Conservation (phyloP, 129 eudicot genomes). For the Flaveria brownii region DNA sequence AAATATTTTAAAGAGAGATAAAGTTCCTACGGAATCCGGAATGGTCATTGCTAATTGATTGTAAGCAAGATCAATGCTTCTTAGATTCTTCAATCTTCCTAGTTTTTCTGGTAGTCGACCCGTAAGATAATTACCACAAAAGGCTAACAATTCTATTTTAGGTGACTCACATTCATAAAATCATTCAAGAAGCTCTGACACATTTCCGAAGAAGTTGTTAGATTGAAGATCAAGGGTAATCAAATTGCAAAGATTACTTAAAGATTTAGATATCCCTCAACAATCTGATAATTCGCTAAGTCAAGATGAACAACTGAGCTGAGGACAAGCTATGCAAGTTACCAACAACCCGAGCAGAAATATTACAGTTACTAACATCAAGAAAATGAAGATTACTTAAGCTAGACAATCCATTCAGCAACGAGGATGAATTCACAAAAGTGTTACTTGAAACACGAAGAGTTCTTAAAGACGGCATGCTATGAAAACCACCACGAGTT, state of each 20-base stretch:
- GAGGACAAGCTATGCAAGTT: neutral
- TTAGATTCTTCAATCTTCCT: slow-evolving; percentile 7
- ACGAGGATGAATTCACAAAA: no score
- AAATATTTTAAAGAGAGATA: neutral
- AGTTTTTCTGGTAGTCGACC: slow-evolving; percentile 12
- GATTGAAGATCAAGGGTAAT: slow-evolving; percentile 13
- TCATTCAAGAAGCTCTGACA: slow-evolving; percentile 16
- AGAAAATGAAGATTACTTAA: slow-evolving; percentile 25
- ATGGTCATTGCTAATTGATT: neutral
- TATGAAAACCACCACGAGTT: no score
- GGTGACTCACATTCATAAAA: slow-evolving; percentile 20
- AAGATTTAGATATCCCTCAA: slow-evolving; percentile 25
- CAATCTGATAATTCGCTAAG: neutral
- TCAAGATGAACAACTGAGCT: slow-evolving; percentile 2
- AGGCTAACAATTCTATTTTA: slow-evolving; percentile 1
- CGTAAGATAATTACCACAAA: neutral
- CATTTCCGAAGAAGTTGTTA: neutral
- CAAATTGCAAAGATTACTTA: slow-evolving; percentile 19
- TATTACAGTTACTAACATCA: neutral
- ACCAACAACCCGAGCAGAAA: slow-evolving; percentile 28
- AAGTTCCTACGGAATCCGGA: slow-evolving; percentile 22
- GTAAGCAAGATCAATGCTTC: slow-evolving; percentile 12
- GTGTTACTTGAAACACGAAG: no score
- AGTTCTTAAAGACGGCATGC: no score
- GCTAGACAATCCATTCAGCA: neutral